Evolutionary conservation across 2,329 filamentous ascomycete genomes (phyloP).

Genomic region (Chaetomium globosum): DNA sequence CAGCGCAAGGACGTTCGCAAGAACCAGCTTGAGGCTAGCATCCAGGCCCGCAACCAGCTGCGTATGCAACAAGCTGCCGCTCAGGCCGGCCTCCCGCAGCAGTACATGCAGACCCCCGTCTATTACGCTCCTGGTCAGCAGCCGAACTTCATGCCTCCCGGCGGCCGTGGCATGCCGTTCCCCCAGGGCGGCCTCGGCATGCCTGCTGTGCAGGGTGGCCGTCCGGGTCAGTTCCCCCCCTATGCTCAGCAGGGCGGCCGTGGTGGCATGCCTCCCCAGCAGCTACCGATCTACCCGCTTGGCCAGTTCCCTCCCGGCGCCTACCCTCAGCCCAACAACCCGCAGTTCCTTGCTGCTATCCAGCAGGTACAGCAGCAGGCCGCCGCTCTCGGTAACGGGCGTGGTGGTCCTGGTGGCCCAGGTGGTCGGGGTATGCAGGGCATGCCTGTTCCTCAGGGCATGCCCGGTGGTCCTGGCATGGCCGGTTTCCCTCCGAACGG

Average conservation of each 20-base stretch:
- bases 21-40: constrained; percentile 98
- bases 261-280: constrained; percentile 78
- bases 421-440: constrained; percentile 74
- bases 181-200: constrained; percentile 65
- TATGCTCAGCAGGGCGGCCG: constrained; percentile 88
- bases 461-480: constrained; percentile 54
- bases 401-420: constrained; percentile 52
- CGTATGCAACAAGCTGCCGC: constrained; percentile 97
- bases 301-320: constrained; percentile 77
- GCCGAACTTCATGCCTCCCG: constrained; percentile 67
- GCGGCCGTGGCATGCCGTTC: constrained; percentile 68
- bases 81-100: constrained; percentile 82
- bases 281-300: constrained; percentile 84
- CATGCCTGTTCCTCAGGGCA: constrained; percentile 54
- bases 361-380: constrained; percentile 68
- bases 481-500: constrained; percentile 61
- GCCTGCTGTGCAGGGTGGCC: constrained; percentile 75
- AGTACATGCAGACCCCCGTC: constrained; percentile 86
- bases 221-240: constrained; percentile 81
- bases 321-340: constrained; percentile 78
- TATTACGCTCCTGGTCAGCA: constrained; percentile 87
- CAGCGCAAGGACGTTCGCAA: constrained; percentile 99
- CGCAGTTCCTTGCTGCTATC: constrained; percentile 79
- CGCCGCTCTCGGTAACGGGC: constrained; percentile 51
- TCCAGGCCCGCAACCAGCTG: constrained; percentile 97